phyloP scores from a whole-genome alignment of 2,329 filamentous ascomycete genomes.

The Microdochium bolleyi region DNA sequence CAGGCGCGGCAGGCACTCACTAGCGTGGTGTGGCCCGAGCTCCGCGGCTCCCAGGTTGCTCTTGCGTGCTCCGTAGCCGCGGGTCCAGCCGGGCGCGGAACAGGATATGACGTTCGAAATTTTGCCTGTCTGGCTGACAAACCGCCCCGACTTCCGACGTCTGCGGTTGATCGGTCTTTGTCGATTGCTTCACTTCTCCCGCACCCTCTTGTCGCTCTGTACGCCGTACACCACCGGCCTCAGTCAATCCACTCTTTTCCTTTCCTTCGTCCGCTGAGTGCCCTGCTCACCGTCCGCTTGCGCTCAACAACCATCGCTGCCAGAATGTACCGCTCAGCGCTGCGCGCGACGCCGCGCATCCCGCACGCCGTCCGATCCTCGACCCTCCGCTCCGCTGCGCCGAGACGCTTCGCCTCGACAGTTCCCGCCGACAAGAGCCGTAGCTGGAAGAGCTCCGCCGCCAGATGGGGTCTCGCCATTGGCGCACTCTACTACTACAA shows the following conservation, averaged over 20 bases:
- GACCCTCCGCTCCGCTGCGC: conserved; percentile 27
- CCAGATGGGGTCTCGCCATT: conserved; percentile 68
- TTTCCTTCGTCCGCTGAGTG: not conserved
- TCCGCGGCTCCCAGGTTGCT: no score
- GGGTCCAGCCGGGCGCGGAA: no score
- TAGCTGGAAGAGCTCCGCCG: conserved; percentile 71
- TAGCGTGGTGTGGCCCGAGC: no score
- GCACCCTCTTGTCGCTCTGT: not conserved
- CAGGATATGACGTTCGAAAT: not conserved
- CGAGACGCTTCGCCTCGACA: conserved; percentile 46
- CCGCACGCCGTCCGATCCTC: conserved; percentile 31
- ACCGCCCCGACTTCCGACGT: not conserved
- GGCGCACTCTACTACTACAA: conserved; percentile 90
- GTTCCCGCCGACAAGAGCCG: conserved; percentile 55
- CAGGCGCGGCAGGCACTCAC: no score
- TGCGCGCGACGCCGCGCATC: conserved; percentile 39
- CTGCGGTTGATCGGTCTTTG: not conserved
- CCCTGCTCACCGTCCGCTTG: not conserved
- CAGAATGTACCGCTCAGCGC: conserved; percentile 44
- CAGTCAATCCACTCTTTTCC: not conserved
- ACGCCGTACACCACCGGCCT: not conserved
- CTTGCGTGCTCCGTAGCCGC: no score
- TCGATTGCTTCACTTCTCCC: not conserved
- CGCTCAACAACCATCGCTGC: not conserved
- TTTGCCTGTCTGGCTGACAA: not conserved